Evolutionary conservation across 2,329 filamentous ascomycete species (phyloP).

Genomic region (Colletotrichum costaricense): DNA sequence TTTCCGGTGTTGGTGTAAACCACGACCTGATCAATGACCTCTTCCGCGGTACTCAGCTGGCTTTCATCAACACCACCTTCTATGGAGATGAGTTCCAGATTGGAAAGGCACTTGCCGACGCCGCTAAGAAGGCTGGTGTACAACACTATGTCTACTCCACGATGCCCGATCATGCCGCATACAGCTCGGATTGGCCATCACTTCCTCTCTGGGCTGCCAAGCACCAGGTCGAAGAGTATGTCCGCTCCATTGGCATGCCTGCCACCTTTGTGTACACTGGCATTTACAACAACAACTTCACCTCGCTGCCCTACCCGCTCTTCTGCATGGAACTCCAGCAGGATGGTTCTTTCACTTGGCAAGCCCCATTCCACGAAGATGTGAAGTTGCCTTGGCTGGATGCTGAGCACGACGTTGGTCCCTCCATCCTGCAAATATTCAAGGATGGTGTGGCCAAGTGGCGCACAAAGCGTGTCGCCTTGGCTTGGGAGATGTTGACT

Average conservation of each 20-base stretch:
- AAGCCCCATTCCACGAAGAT: constrained; percentile 91
- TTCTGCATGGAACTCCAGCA: constrained; percentile 93
- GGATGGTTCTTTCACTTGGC: constrained; percentile 91
- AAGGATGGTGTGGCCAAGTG: constrained; percentile 91
- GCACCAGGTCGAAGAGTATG: constrained; percentile 91
- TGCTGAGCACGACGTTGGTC: constrained; percentile 94
- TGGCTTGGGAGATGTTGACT: constrained; percentile 90
- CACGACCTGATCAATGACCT: constrained; percentile 78
- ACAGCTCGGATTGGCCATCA: constrained; percentile 81
- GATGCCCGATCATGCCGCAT: constrained; percentile 93
- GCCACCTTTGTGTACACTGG: constrained; percentile 96
- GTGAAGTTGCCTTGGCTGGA: constrained; percentile 94
- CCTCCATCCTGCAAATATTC: constrained; percentile 91
- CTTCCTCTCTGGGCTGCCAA: constrained; percentile 93
- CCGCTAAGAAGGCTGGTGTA: constrained; percentile 84
- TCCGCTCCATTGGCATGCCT: constrained; percentile 83
- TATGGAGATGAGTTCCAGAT: constrained; percentile 95
- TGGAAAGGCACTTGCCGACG: constrained; percentile 88
- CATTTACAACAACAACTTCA: constrained; percentile 99
- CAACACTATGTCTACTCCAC: constrained; percentile 96
- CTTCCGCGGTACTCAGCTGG: constrained; percentile 86
- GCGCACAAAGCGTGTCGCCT: constrained; percentile 81
- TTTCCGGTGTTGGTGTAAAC: constrained; percentile 75
- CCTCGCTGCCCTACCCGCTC: constrained; percentile 88
- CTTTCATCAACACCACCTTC: constrained; percentile 98